Conservation (phyloP, 2,329 filamentous ascomycete species). For the Xylariaceae sp. region DNA sequence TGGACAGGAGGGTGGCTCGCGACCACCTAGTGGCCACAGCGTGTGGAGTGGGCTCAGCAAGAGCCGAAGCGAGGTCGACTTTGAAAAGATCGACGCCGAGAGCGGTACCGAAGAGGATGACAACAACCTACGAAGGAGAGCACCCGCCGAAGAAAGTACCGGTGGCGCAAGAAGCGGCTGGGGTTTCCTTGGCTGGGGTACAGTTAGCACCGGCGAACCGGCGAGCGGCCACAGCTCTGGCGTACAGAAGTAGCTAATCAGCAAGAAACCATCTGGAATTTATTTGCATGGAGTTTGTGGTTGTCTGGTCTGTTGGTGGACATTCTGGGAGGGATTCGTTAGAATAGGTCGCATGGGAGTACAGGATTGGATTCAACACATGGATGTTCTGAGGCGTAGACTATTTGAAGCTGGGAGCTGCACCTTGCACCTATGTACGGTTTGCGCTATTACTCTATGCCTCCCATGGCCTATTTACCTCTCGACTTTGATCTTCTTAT, state of each 20-base stretch:
- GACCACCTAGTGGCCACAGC: conserved; percentile 52
- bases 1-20: conserved; percentile 39
- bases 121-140: conserved; percentile 32
- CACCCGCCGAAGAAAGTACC: conserved; percentile 26
- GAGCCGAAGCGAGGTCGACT: conserved; percentile 84
- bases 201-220: conserved; percentile 14
- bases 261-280: conserved; percentile 3
- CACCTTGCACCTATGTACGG: conserved; percentile 9
- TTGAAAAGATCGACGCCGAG: conserved; percentile 84
- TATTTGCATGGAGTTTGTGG: conserved; percentile 24
- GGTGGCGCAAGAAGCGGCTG: conserved; percentile 28
- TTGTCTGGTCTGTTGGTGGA: conserved; percentile 1
- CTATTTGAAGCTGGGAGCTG: conserved; percentile 17
- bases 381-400: conserved; percentile 7
- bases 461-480: background rate
- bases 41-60: conserved; percentile 66
- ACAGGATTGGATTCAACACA: conserved; percentile 17
- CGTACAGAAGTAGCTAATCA: conserved; percentile 25
- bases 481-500: conserved; percentile 8
- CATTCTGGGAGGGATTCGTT: conserved; percentile 10
- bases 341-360: conserved; percentile 8
- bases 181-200: conserved; percentile 36
- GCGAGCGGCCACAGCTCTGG: conserved; percentile 30
- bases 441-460: conserved; percentile 25
- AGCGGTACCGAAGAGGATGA: conserved; percentile 61